A percentile compares a stretch with the other conserved stretches of the same genome.
Conservation (phyloP, 768 basidiomycete species). For the Tulasnella sp. region DNA sequence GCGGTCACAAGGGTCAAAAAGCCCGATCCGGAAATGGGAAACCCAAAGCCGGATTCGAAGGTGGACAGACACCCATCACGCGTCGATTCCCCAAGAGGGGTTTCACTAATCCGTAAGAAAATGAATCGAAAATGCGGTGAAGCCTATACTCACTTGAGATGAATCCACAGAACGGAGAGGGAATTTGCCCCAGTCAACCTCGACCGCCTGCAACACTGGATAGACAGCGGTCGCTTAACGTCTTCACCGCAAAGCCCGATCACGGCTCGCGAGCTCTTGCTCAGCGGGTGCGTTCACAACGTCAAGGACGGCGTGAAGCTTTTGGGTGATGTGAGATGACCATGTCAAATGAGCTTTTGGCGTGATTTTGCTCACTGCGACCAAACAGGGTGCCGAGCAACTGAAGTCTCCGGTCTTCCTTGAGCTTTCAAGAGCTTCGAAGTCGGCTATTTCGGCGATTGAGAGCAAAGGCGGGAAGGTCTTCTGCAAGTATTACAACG, state of each 20-base stretch:
- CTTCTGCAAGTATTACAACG: slow-evolving; percentile 86
- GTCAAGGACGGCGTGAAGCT: slow-evolving; percentile 88
- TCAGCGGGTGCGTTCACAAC: slow-evolving; percentile 80
- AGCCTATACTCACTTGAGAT: neutral
- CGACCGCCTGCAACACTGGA: slow-evolving; percentile 81
- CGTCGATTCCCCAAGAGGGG: slow-evolving; percentile 88
- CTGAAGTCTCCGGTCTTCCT: slow-evolving; percentile 67
- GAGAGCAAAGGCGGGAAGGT: slow-evolving; percentile 73
- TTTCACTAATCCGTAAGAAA: slow-evolving; percentile 78
- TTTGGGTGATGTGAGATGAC: slow-evolving; percentile 56
- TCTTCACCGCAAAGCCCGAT: slow-evolving; percentile 75
- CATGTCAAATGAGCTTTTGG: neutral
- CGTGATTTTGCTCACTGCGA: neutral
- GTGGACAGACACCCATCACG: slow-evolving; percentile 91
- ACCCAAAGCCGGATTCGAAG: slow-evolving; percentile 76
- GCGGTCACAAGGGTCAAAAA: slow-evolving; percentile 94
- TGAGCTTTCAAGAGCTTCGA: slow-evolving; percentile 72
- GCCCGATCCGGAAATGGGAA: slow-evolving; percentile 83
- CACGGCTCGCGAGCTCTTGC: slow-evolving; percentile 72
- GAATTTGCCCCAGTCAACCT: slow-evolving; percentile 77
- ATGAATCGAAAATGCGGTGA: neutral
- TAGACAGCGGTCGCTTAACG: slow-evolving; percentile 68
- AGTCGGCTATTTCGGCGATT: slow-evolving; percentile 74
- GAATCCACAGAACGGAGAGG: slow-evolving; percentile 47
- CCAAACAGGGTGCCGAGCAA: slow-evolving; percentile 47